Evolutionary conservation across 495 filamentous ascomycete species (phyloP), one percentile per base, ranked within the genome.

Genomic region (Penicillium lividum): DNA sequence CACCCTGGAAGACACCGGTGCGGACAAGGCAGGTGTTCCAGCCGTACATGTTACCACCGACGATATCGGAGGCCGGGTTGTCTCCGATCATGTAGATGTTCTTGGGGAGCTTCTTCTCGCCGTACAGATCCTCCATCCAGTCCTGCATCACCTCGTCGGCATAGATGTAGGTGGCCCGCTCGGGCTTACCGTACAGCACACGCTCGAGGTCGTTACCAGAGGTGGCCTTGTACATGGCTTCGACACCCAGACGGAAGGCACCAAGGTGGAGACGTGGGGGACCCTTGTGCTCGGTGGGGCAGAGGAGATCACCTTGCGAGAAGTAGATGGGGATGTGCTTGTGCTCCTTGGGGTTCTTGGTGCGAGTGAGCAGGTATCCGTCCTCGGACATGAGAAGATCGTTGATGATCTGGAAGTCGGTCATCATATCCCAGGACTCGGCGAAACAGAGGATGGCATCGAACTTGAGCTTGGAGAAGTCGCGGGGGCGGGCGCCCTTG

Each of bases 21-120:
- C 82, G 80, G 54, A 85, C 84, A 40, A 91, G 69, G 75, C 88
- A 77, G 68, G 85, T 91, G 75, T 91, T 91, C 89, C 89, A 91
- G 53, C 87, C 86, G 75, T 92, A 89, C 77, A 87, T 85, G 77
- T 91, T 91, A 51, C 88, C 87, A 61, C 89, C 87, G 63, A 89
- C 79, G 69, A 92, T 91, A 68, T 91, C 88, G 43, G 86, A 89
- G 30, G 85, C 85, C 22, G 87, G 89, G 76, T 91, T 91, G 76
- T 92, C 89, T 60, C 89, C 89, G 48, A 92, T 75, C 89, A 92
- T 92, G 82, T 92, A 91, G 68, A 91, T 76, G 72, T 91, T 89
- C 67, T 84, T 64, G 5, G 88, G 89, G 4, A 92, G 75, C 42
- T 73, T 75, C 73, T 88, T 83, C 71, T 90, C 86, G 73, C 84